Evolutionary conservation across 23 red algal genomes (phyloP).

Genomic region (Pyropia haitanensis): DNA sequence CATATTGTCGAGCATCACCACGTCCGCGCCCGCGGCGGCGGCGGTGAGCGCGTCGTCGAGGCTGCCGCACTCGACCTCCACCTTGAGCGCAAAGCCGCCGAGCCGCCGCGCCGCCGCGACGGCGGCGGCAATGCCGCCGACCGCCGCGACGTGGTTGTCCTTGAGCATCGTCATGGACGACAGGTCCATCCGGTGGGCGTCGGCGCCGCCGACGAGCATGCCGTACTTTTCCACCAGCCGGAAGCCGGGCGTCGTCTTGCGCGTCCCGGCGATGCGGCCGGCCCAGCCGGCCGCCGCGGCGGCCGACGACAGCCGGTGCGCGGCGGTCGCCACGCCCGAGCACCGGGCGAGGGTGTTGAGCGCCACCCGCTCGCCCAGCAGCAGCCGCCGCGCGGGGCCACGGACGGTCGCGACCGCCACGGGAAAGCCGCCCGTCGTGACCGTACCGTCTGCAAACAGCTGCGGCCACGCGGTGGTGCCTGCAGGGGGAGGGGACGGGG

Average conservation of each 20-base stretch:
- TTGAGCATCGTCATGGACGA: constrained; percentile 94
- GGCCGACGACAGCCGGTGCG: constrained; percentile 5
- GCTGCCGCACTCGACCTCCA: constrained; percentile 76
- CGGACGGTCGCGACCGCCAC: constrained; percentile 44
- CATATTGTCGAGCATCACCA: constrained; percentile 97
- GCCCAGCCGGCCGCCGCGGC: constrained; percentile 39
- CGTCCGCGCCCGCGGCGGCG: constrained; percentile 63
- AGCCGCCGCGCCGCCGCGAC: constrained; percentile 29
- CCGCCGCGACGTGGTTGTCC: constrained; percentile 80
- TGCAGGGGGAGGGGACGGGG: no score
- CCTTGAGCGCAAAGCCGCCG: constrained; percentile 73
- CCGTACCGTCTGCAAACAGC: neutral
- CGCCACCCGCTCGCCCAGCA: constrained; percentile 73
- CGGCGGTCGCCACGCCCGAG: constrained; percentile 63
- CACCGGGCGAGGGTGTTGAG: constrained; percentile 74
- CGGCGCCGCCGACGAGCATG: constrained; percentile 68
- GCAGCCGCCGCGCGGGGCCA: constrained; percentile 42
- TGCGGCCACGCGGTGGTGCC: neutral
- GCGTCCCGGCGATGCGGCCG: constrained; percentile 66
- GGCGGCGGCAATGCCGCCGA: constrained; percentile 39
- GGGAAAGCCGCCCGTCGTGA: neutral
- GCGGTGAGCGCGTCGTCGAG: constrained; percentile 40
- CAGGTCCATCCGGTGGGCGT: constrained; percentile 87
- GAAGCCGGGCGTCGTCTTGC: constrained; percentile 93
- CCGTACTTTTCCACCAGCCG: constrained; percentile 94